Evolutionary conservation across 208 protist genomes (phyloP), one percentile per base, ranked within the genome.

Genomic region (Trypanosoma brucei): DNA sequence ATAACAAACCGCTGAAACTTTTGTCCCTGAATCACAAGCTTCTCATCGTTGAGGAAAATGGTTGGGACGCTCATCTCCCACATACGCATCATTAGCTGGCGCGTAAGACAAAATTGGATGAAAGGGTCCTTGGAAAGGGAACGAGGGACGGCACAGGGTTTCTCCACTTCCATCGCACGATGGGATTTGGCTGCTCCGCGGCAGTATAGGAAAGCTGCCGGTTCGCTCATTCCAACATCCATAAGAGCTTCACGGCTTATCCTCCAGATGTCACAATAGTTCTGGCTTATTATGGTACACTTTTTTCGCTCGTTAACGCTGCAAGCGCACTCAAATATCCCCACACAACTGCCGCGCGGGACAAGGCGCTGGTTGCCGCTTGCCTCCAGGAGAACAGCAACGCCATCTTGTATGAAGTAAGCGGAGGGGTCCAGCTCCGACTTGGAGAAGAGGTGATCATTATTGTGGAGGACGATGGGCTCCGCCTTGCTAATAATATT

Each of bases 261-360:
- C 1, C 78, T 76, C 86, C 88, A 95, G 49, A 95, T 77, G 74
- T 95, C 88, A 50, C 85, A 95, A 66, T 95, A 92, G 65, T 91
- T 90, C 52, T 90, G 53, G 68, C 88, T 92, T 4, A 91, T 75
- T 35, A 92, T 79, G 6, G 88, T 84, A 30, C 36, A 70, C 33
- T 56, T 72, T 69, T 92, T 92, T n/a, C 67, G 56, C 59, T 92
- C 88, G 55, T 95, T 92, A 2, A 92, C 86, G 44, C 79, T 77
- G 62, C 85, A 92, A 40, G 77, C 74, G 69, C 88, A 94, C 68
- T 95, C 88, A 62, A 95, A 95, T 50, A 90, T 80, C n/a, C 86
- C 86, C 40, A 95, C 63, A 64, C 85, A 92, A 70, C 76, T 90
- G 5, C 88, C 88, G 45, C 81, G 79, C 3, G 69, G 64, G 4